A percentile compares a stretch with the other conserved stretches of the same genome.
Conservation (phyloP, 257 asterid genomes). For the Osmanthus fragrans region DNA sequence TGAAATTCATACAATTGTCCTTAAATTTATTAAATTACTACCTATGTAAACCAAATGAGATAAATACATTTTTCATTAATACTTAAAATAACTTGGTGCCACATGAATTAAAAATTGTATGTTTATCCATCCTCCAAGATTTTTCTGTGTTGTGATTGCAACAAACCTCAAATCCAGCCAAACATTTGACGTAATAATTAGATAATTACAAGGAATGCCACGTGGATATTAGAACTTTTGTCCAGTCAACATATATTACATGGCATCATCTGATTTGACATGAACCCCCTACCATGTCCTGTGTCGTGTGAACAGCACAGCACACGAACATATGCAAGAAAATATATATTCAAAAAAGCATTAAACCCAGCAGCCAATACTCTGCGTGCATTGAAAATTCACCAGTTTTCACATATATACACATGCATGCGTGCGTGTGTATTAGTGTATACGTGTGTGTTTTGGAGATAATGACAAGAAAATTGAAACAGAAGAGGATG, state of each 20-base stretch:
- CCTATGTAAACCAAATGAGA: neutral
- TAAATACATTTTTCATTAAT: no score
- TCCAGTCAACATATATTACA: neutral
- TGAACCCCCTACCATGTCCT: neutral
- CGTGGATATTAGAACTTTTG: neutral
- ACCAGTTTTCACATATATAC: neutral
- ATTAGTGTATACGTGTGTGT: neutral
- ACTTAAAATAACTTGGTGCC: neutral
- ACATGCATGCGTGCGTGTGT: neutral
- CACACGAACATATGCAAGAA: neutral
- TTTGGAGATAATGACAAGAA: slow-evolving; percentile 26
- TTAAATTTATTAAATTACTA: no score
- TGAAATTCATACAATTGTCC: no score
- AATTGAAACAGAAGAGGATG: slow-evolving; percentile 16
- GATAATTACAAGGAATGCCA: neutral
- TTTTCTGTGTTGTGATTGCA: neutral
- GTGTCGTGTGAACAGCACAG: neutral
- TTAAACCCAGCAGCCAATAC: neutral
- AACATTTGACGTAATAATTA: neutral
- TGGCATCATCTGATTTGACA: neutral
- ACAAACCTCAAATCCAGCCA: neutral
- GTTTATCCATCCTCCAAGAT: neutral
- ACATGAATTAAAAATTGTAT: neutral
- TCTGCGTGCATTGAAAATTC: neutral
- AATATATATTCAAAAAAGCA: neutral